Evolutionary conservation across 352 stramenopile species (phyloP).

Genomic region (Saprolegnia parasitica): DNA sequence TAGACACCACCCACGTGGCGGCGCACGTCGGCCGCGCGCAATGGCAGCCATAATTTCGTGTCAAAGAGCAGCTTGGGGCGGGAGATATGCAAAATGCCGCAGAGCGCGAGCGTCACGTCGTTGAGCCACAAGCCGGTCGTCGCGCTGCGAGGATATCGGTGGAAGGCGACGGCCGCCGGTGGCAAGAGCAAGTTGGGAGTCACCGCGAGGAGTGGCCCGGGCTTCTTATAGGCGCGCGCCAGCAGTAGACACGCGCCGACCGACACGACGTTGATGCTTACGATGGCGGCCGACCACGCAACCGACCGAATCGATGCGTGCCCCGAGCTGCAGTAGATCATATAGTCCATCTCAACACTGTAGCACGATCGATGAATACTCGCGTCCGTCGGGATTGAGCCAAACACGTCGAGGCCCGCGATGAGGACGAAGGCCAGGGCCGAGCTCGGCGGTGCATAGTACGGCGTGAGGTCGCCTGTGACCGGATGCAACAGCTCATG

Average conservation of each 20-base stretch:
- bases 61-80: background rate
- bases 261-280: background rate
- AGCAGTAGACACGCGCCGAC: background rate
- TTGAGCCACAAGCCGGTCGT: background rate
- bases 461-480: background rate
- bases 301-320: background rate
- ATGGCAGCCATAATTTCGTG: background rate
- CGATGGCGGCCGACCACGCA: background rate
- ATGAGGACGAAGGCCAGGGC: background rate
- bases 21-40: background rate
- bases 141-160: background rate
- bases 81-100: background rate
- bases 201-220: background rate
- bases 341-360: conserved; percentile 8
- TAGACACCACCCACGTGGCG: background rate
- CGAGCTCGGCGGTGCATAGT: background rate
- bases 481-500: conserved; percentile 2
- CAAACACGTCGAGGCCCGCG: background rate
- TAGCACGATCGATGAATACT: background rate
- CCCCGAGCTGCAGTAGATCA: conserved; percentile 7
- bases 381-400: background rate
- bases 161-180: background rate
- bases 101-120: background rate
- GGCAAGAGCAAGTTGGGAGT: background rate
- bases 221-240: background rate